Percentiles rank a stretch among this genome's conserved stretches.
Conservation (phyloP, 1,139 yeast species). For the Tardiomyces depauwii region DNA sequence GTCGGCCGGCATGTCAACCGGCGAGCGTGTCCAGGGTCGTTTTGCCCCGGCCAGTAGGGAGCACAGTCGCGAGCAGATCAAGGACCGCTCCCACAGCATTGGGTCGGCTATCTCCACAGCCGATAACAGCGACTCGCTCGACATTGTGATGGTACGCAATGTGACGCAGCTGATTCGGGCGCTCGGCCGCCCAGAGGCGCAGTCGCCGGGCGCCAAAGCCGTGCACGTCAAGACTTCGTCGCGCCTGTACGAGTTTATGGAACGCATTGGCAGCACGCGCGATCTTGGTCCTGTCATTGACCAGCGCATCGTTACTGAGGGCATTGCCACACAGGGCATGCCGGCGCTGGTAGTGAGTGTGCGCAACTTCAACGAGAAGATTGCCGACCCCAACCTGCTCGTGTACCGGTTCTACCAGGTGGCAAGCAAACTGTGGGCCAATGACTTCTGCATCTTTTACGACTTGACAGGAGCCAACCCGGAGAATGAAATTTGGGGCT, state of each 20-base stretch:
- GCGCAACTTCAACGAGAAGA: constrained; percentile 31
- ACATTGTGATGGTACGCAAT: no score
- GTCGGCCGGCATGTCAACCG: no score
- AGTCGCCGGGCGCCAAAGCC: no score
- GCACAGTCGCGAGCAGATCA: no score
- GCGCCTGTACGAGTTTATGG: constrained; percentile 63
- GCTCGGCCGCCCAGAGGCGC: no score
- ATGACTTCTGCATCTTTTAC: constrained; percentile 47
- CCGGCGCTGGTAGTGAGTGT: constrained; percentile 55
- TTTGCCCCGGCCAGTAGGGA: no score
- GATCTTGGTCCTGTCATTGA: constrained; percentile 38
- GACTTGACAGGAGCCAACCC: constrained; percentile 58
- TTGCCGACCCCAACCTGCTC: constrained; percentile 43
- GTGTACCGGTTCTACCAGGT: constrained; percentile 56
- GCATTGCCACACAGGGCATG: constrained; percentile 60
- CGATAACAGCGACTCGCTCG: no score
- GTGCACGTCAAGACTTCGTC: constrained; percentile 6
- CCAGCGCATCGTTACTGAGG: constrained; percentile 45
- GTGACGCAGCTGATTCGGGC: no score
- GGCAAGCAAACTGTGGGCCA: constrained; percentile 64
- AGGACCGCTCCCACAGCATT: no score
- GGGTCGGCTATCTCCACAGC: no score
- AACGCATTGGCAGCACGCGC: constrained; percentile 43
- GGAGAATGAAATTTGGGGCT: constrained; percentile 24
- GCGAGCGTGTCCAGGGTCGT: no score